Conservation (phyloP, 805 yeast species). For the Starmerella bombicola region DNA sequence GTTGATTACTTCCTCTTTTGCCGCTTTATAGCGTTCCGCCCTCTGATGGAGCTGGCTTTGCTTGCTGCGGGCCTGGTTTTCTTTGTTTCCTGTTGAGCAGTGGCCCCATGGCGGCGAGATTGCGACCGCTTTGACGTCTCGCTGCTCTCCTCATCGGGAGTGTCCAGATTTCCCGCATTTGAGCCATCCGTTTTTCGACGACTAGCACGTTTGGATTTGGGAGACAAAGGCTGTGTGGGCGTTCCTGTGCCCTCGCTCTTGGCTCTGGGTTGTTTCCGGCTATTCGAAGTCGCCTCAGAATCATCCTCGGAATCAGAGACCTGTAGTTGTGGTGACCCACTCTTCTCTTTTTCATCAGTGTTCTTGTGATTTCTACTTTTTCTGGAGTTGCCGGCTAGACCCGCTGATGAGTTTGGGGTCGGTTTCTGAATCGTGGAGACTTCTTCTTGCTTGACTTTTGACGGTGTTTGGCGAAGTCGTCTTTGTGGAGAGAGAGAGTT, state of each 20-base stretch:
- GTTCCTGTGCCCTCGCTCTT: neutral
- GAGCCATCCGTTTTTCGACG: too few species aligned
- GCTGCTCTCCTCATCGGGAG: too few species aligned
- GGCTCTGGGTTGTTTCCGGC: neutral
- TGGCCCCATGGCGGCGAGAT: too few species aligned
- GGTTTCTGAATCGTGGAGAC: neutral
- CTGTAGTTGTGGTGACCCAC: neutral
- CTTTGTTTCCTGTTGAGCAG: too few species aligned
- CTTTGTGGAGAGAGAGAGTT: constrained; percentile 7
- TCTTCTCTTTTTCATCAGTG: neutral
- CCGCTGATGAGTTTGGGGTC: neutral
- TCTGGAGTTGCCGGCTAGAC: neutral
- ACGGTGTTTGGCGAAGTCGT: neutral
- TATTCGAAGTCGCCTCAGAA: neutral
- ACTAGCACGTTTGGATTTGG: too few species aligned
- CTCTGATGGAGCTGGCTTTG: too few species aligned
- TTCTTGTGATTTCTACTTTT: neutral
- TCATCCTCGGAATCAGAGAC: constrained; percentile 8
- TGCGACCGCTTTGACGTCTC: too few species aligned
- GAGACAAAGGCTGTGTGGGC: too few species aligned
- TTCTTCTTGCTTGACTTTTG: neutral
- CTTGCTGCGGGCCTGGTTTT: too few species aligned
- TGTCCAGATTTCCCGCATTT: too few species aligned
- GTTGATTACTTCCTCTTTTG: too few species aligned
- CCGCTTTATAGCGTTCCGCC: too few species aligned